Base-by-base conservation (phyloP, 768 basidiomycete genomes). In the Cystofilobasidium macerans region DNA sequence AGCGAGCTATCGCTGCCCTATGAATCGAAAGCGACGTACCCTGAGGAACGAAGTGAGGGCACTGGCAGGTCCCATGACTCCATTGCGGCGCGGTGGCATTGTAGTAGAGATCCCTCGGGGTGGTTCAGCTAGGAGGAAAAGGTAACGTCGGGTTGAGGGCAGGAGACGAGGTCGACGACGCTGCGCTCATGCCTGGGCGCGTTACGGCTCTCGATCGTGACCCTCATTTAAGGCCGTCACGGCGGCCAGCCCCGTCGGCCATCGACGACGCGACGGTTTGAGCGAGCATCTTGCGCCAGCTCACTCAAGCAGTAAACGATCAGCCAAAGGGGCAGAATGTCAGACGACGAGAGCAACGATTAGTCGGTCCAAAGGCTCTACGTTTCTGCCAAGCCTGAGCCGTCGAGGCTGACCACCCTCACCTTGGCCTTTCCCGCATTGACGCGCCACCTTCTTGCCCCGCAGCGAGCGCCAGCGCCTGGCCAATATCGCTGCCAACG, bases 11-110 rank as follows among this genome's bases (percentile, higher is more conserved):
- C 45, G 45, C 22, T 5, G n/a, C 22, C 6, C 13, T 2, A 14
- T n/a, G 6, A 28, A 18, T 4, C n/a, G 33, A 40, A 43, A 28
- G 30, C 0, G 22, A 71, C 75, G 70, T 33, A 76, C 76, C 51
- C 72, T 71, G 36, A 77, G 69, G 68, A 75, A 76, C 24, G 75
- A 74, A 0, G 76, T 76, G 48, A 77, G 65, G 8, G 76, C 76
- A 33, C 72, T 73, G 1, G 75, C 67, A 4, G 76, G 76, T 9
- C 76, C 76, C n/a, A 72, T 36, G 14, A 77, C 72, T 3, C 70
- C 73, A 60, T 68, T 28, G 58, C 54, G 56, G 9, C 65, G 58
- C 12, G 65, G 65, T 2, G 65, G 65, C 65, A 66, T 66, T 9
- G 24, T 18, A 7, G 45, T 6, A 22, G 8, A 5, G 20, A 18